phyloP scores from a whole-genome alignment of 306 rosid genomes.

The Aeschynomene evenia region DNA sequence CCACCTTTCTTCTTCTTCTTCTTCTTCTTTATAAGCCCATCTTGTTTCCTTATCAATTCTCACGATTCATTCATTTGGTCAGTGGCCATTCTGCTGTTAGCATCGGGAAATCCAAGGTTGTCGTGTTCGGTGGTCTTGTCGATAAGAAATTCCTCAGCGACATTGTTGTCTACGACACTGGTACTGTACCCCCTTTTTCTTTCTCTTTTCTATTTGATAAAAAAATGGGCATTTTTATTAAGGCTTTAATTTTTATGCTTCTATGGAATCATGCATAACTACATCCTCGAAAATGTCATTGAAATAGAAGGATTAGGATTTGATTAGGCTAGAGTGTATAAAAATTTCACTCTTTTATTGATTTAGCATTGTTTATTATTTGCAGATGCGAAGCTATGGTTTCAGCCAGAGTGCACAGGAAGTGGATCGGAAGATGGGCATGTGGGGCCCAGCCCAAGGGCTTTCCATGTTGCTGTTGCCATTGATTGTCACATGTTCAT shows the following conservation, averaged over 20 bases:
- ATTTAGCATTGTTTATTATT: too few species aligned
- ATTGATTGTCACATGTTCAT: conserved; percentile 96
- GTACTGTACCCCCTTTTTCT: conserved; percentile 43
- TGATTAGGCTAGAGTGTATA: too few species aligned
- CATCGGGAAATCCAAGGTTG: conserved; percentile 85
- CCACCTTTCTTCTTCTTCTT: background rate
- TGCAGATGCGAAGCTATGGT: conserved; percentile 80
- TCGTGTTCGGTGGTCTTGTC: conserved; percentile 86
- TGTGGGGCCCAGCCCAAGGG: conserved; percentile 88
- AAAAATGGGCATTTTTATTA: conserved; percentile 8
- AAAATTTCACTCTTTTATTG: too few species aligned
- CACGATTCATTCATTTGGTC: conserved; percentile 8
- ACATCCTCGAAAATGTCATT: too few species aligned
- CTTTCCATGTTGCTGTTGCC: conserved; percentile 86
- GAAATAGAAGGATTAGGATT: too few species aligned
- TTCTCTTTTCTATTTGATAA: background rate
- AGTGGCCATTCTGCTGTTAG: conserved; percentile 90
- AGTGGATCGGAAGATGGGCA: conserved; percentile 71
- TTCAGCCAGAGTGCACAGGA: conserved; percentile 90
- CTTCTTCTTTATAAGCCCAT: background rate
- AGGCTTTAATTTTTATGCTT: too few species aligned
- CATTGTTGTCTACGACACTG: conserved; percentile 72
- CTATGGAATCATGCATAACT: too few species aligned
- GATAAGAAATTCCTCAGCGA: conserved; percentile 83
- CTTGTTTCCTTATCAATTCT: background rate